These are phyloP conservation scores for Lecanoromycetidae sp. DNA, from an alignment of 2,329 filamentous ascomycete genomes.

Conservation along the genomic window DNA sequence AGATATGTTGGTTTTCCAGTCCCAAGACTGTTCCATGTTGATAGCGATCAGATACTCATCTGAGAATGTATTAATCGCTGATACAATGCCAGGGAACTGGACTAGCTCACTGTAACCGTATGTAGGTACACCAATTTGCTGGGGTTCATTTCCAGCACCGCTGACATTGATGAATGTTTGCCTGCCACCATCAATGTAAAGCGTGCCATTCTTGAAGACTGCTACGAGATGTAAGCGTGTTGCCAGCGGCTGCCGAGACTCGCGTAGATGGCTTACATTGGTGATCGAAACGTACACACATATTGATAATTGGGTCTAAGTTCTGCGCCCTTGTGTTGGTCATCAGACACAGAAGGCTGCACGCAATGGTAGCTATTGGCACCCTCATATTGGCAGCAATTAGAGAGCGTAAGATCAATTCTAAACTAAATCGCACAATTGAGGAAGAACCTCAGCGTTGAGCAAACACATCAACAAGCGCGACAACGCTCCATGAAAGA, in stretches of 20 bases:
- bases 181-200: constrained; percentile 25
- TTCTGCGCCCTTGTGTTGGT: constrained; percentile 2
- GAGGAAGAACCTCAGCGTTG: neutral
- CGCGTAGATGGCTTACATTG: constrained; percentile 19
- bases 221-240: constrained; percentile 14
- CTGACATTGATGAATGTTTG: constrained; percentile 21
- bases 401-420: neutral
- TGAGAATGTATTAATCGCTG: constrained; percentile 7
- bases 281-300: constrained; percentile 23
- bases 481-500: too few relatives aligned
- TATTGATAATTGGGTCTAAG: constrained; percentile 22
- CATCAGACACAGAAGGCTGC: neutral
- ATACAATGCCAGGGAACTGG: neutral
- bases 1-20: constrained; percentile 23
- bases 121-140: constrained; percentile 18
- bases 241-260: neutral
- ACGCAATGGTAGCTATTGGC: neutral
- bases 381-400: neutral
- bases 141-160: constrained; percentile 13
- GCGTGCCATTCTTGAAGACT: constrained; percentile 22
- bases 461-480: neutral
- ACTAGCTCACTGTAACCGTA: constrained; percentile 23
- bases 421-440: too few relatives aligned
- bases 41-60: constrained; percentile 23
- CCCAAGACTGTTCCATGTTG: constrained; percentile 24